A percentile compares a stretch with the other conserved stretches of the same genome.
Conservation (phyloP, 2,329 filamentous ascomycete genomes). For the Colletotrichum lentis region DNA sequence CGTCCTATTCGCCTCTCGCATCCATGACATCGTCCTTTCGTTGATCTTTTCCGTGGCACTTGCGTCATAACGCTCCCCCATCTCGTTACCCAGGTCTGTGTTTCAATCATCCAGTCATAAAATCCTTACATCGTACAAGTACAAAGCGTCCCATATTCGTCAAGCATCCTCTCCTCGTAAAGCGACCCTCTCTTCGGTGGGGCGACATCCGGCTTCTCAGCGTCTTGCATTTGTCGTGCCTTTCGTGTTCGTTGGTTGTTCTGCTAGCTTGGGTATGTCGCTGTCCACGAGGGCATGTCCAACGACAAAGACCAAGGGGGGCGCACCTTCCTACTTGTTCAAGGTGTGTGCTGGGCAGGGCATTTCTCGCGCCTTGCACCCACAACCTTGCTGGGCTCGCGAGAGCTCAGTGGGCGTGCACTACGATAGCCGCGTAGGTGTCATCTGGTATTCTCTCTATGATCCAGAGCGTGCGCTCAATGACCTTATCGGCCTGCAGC, state of each 20-base stretch:
- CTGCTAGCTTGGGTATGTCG: not conserved
- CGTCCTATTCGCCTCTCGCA: not conserved
- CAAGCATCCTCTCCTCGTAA: not conserved
- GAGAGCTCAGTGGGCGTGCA: conserved; percentile 68
- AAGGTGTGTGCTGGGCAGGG: not conserved
- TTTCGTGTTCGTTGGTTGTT: not conserved
- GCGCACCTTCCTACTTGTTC: not conserved
- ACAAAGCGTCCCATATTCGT: conserved; percentile 1
- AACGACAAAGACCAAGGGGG: not conserved
- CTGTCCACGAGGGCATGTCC: not conserved
- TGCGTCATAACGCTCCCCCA: not conserved
- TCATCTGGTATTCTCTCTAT: conserved; percentile 90
- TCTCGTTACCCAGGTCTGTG: conserved; percentile 3
- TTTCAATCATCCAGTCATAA: conserved; percentile 17
- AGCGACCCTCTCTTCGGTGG: not conserved
- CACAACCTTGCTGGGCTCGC: not conserved
- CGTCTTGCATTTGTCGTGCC: conserved; percentile 1
- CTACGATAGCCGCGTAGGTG: conserved; percentile 88
- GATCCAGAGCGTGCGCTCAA: conserved; percentile 83
- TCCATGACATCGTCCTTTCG: not conserved
- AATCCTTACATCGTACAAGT: conserved; percentile 14
- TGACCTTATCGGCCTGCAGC: conserved; percentile 83
- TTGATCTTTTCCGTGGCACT: not conserved
- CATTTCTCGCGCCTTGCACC: not conserved
- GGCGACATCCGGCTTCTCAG: not conserved